Conservation (phyloP, 768 basidiomycete species). For the Thelephora ganbajun region DNA sequence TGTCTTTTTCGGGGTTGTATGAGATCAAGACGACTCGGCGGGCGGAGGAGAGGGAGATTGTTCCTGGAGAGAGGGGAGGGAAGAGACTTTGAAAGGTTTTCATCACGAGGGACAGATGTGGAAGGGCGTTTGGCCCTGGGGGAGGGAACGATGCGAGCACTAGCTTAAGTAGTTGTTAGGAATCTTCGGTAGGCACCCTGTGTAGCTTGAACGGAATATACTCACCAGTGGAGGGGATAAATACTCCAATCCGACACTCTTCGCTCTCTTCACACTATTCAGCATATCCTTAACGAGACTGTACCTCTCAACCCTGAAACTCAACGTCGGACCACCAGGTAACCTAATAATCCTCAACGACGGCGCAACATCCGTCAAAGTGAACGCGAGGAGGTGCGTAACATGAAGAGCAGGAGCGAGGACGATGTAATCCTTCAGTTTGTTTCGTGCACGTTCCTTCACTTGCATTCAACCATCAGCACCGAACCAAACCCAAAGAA, state of each 20-base stretch:
- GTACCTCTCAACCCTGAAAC: slow-evolving; percentile 86
- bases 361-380: slow-evolving; percentile 72
- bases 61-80: slow-evolving; percentile 79
- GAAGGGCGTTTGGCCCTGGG: slow-evolving; percentile 59
- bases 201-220: not conserved
- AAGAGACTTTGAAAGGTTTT: slow-evolving; percentile 95
- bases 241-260: slow-evolving; percentile 77
- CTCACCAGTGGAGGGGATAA: slow-evolving; percentile 83
- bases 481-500: slow-evolving; percentile 1
- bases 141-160: slow-evolving; percentile 82
- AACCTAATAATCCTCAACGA: slow-evolving; percentile 78
- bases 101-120: slow-evolving; percentile 82
- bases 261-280: slow-evolving; percentile 47
- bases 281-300: slow-evolving; percentile 79
- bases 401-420: slow-evolving; percentile 86
- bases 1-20: slow-evolving; percentile 76
- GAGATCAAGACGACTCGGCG: slow-evolving; percentile 89
- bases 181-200: not conserved
- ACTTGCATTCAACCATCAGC: slow-evolving; percentile 8
- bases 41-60: slow-evolving; percentile 72
- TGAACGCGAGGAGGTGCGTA: slow-evolving; percentile 87
- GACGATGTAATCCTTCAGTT: slow-evolving; percentile 85
- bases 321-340: slow-evolving; percentile 85
- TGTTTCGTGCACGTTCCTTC: slow-evolving; percentile 83
- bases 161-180: slow-evolving; percentile 36